Base-by-base conservation (phyloP, 257 asterid species). In the Misopates orontium region DNA sequence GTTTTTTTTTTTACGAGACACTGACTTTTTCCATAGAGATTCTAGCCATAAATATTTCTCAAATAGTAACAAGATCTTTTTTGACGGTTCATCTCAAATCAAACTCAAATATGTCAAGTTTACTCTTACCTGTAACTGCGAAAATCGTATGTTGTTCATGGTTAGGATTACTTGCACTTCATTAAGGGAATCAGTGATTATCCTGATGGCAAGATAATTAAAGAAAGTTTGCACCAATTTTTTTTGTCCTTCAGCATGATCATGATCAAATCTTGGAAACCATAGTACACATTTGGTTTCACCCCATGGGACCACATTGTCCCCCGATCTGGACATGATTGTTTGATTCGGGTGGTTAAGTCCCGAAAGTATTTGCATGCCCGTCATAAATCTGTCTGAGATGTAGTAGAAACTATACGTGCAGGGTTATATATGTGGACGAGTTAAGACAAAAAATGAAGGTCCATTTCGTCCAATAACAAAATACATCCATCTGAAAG, bases 81-180 rank as follows among this genome's bases (percentile, higher is more conserved):
- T n/a, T n/a, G n/a, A 23, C 56, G 12, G n/a, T 41, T 8, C 36
- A 24, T 56, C 20, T 49, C 25, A 59, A 40, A 65, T 57, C 9
- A 16, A 64, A 31, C 10, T 12, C 5, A 14, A 62, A 59, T 28
- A 28, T 7, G 3, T n/a, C 11, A 56, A 32, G 45, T 12, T 56
- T 16, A 40, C 28, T 32, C 16, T 4, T 83, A 87, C 97, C 99
- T 87, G 90, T 72, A 90, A 73, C 66, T 85, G 83, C 24, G 95
- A 90, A 75, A 93, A 93, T 17, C 95, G 85, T 9, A 85, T 36
- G 52, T 81, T 94, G 83, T 86, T 90, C 96, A 94, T 77, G 67
- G 92, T 86, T 12, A 90, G 63, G 62, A 94, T 72, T 20, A 94
- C 83, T 73, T 44, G 83, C 25, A 88, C 87, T 54, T 63, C 84